Evolutionary conservation across 176 grass and related monocot species (phyloP).

Genomic region (Zea luxurians): DNA sequence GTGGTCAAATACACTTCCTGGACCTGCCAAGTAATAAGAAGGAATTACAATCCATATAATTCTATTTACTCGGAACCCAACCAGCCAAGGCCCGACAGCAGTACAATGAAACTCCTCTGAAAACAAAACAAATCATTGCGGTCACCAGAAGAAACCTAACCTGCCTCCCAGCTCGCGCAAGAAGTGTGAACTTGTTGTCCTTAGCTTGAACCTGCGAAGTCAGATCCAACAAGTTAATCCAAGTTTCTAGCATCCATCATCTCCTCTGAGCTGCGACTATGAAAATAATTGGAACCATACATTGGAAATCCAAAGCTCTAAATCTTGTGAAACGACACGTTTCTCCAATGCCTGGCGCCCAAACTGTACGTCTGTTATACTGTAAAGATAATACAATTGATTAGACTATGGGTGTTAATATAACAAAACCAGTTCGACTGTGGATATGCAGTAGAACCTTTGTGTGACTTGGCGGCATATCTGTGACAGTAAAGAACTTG

Average conservation of each 20-base stretch:
- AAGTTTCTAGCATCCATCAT: not conserved
- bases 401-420: conserved; percentile 4
- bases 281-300: conserved; percentile 41
- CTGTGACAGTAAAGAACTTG: conserved; percentile 3
- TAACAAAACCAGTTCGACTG: not conserved
- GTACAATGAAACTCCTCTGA: not conserved
- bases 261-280: not conserved
- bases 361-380: conserved; percentile 78
- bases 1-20: conserved; percentile 96
- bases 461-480: not conserved
- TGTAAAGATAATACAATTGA: conserved; percentile 42
- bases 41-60: not conserved
- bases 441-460: not conserved
- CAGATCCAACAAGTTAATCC: conserved; percentile 31
- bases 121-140: conserved; percentile 15
- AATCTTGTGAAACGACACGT: conserved; percentile 94
- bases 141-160: conserved; percentile 40
- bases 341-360: conserved; percentile 84
- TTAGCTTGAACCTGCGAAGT: conserved; percentile 68
- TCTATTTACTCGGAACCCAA: conserved; percentile 8
- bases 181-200: conserved; percentile 88
- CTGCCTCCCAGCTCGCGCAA: conserved; percentile 98
- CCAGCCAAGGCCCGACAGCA: not conserved
- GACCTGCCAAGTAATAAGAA: conserved; percentile 52
- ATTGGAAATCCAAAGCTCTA: conserved; percentile 97